Base-by-base conservation (phyloP, 305 asterid species). In the Fraxinus sp. region DNA sequence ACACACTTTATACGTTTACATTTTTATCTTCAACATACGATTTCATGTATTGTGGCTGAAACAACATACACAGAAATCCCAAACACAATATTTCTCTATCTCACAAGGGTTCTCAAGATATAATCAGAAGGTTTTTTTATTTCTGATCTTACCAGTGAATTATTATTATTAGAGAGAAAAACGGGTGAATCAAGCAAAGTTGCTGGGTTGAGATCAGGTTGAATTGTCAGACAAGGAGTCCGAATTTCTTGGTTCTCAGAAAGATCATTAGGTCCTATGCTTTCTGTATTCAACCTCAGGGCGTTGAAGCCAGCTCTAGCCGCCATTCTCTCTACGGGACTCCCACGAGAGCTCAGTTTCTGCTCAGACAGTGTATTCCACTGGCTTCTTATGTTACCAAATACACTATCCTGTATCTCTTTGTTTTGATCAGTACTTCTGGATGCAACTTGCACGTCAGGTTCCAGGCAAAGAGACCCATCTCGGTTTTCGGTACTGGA, bases 171-270 rank as follows among this genome's bases (percentile, higher is more conserved):
- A 28, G 92, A 81, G 81, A 94, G 92, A 84, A 92, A 94, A 62
- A 95, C 92, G 5, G 99, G 99, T 71, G 98, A 95, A 66, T 95
- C 99, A 3, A 95, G 94, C 88, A 95, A 90, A 55, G 90, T 85
- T 28, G 95, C 88, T 7, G 99, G 98, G 89, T 97, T 94, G 76
- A 92, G 92, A 78, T 97, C 99, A 22, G 98, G 90, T 82, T 97
- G 93, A 82, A 94, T 89, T 7, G 94, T 91, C 86, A 94, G 83
- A 90, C 85, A 93, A 37, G 93, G 94, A 79, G 97, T 92, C 36
- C 80, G 92, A 74, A 89, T 89, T 59, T 90, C 93, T 30, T 89
- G 89, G 77, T 82, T 89, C 83, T 89, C 88, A 41, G 91, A 88
- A 76, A 89, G 89, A 80, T 89, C 91, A 9, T 89, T 84, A 75